Conservation (phyloP, 176 grass and related monocot species). For the Bromus sterilis region DNA sequence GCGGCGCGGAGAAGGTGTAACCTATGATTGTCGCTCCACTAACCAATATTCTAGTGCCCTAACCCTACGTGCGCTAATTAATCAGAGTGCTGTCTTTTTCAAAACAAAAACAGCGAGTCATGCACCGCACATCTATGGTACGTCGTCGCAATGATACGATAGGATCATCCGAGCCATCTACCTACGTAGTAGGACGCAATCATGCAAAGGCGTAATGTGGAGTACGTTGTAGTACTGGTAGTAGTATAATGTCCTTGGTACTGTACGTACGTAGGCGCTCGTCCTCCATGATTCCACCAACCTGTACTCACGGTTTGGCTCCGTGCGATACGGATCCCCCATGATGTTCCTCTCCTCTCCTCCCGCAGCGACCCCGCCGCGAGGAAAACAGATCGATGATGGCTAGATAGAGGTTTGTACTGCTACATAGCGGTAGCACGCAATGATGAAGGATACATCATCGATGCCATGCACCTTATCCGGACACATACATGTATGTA, state of each 20-base stretch:
- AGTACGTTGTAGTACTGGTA: background rate
- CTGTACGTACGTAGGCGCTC: too few relatives aligned
- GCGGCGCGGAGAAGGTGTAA: background rate
- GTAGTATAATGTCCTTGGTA: background rate
- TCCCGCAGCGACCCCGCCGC: too few relatives aligned
- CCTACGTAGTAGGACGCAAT: background rate
- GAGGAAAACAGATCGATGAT: too few relatives aligned
- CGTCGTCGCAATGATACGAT: background rate
- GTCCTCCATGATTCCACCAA: background rate
- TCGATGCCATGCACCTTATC: background rate
- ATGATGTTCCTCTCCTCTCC: too few relatives aligned
- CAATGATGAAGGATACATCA: background rate
- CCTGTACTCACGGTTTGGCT: background rate
- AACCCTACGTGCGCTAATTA: background rate
- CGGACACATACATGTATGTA: background rate
- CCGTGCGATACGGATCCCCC: conserved; percentile 3
- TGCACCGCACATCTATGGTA: background rate
- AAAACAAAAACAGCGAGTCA: too few relatives aligned
- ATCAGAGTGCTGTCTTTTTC: background rate
- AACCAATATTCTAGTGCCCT: background rate
- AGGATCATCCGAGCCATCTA: background rate
- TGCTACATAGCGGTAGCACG: background rate
- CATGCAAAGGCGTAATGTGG: background rate
- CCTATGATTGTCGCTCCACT: conserved; percentile 7
- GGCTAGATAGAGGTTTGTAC: too few relatives aligned